Evolutionary conservation across 2,329 filamentous ascomycete genomes (phyloP), one percentile per base, ranked within the genome.

Genomic region (Paracoccidioides brasiliensis): DNA sequence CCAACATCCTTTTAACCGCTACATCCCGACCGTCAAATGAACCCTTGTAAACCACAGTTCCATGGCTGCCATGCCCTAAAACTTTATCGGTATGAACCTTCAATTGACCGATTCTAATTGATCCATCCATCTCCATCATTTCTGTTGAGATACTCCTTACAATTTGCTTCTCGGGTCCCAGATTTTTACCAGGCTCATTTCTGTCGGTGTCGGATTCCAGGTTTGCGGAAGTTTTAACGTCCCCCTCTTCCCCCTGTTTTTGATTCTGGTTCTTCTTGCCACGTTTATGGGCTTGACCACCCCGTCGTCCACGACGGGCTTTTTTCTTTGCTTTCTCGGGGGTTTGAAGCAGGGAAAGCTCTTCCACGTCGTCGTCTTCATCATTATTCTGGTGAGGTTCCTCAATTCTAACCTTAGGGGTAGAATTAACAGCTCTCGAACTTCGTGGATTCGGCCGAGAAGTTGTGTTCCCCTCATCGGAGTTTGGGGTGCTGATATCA

Each of bases 31-130:
- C 90, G 68, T 95, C 93, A 68, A 95, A 97, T 54, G 84, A 88
- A n/a, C 93, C 93, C 51, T 88, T 85, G 69, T 93, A 97, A 0
- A 98, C 93, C 54, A 94, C 83, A 0, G 93, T 98, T n/a, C 93
- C 93, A 66, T 96, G 95, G 69, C 91, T 97, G 55, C 93, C 93
- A 57, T 88, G 79, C 1, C 83, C 83, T 42, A 85, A 74, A 15
- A 83, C 76, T 35, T 74, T 76, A 62, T 83, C 78, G 30, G 79
- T 82, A 60, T 79, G 75, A 35, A 84, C 81, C 54, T 75, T 76
- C 30, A 84, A 70, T 58, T 79, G 81, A 53, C 81, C 81, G 62
- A 84, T 83, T 46, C 79, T 76, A 58, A 83, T 74, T 10, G 73
- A 68, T 40, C 84, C 84, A 46, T 88, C 84, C 52, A 79, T 78